Evolutionary conservation across 164 flowering plant species (phyloP).

Genomic region (Sedum album): DNA sequence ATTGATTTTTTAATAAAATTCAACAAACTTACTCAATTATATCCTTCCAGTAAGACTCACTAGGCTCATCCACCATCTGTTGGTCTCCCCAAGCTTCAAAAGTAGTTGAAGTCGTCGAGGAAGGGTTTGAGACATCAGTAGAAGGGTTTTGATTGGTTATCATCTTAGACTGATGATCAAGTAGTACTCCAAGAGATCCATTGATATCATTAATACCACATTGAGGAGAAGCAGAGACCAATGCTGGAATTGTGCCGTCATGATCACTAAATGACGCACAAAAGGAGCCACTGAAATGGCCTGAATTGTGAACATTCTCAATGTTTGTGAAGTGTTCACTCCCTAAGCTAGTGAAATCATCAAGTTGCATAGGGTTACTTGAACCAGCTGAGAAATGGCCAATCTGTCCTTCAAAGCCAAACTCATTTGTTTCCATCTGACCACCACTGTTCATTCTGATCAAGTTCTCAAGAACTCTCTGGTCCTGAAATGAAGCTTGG

Average conservation of each 20-base stretch:
- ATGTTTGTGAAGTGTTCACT: neutral
- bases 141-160: neutral
- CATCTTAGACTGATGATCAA: neutral
- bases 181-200: neutral
- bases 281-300: neutral
- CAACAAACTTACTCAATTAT: slow-evolving; percentile 6
- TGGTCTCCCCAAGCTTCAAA: slow-evolving; percentile 9
- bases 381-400: slow-evolving; percentile 4
- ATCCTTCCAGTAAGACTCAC: slow-evolving; percentile 10
- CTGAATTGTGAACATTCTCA: neutral
- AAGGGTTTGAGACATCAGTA: slow-evolving; percentile 7
- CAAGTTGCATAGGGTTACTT: slow-evolving; percentile 7
- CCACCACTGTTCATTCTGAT: slow-evolving; percentile 4
- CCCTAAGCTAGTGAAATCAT: slow-evolving; percentile 1
- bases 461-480: neutral
- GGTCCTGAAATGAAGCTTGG: slow-evolving; percentile 3
- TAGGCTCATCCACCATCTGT: slow-evolving; percentile 4
- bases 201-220: neutral
- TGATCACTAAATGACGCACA: neutral
- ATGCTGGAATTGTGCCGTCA: neutral
- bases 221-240: slow-evolving; percentile 5
- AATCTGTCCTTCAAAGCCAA: neutral
- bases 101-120: slow-evolving; percentile 8
- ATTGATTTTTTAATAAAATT: too few relatives aligned
- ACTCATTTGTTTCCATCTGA: neutral